These are phyloP conservation scores for Smallanthus sonchifolius DNA, from an alignment of 129 eudicot species.

Conservation along the genomic window DNA sequence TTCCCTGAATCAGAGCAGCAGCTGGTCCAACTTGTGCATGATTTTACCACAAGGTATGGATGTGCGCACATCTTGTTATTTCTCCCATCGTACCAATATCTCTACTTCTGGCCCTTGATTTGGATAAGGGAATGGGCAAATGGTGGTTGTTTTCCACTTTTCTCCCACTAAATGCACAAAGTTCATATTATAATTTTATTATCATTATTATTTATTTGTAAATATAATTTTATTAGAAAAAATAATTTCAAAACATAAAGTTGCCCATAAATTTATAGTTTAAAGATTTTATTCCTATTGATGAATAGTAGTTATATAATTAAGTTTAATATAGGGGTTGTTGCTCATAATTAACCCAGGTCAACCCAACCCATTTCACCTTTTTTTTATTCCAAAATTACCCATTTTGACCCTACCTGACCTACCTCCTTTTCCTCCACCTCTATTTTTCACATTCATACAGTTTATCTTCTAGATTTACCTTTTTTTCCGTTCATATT, in stretches of 20 bases:
- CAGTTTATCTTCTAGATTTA: background rate
- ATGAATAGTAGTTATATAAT: background rate
- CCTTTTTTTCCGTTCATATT: background rate
- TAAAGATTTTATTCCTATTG: background rate
- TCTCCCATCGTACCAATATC: constrained; percentile 10
- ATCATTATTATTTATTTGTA: background rate
- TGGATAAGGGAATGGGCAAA: background rate
- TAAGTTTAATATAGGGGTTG: background rate
- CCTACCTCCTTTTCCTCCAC: background rate
- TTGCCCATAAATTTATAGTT: background rate
- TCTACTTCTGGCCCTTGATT: background rate
- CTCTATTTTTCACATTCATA: background rate
- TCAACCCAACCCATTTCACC: background rate
- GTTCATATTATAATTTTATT: background rate
- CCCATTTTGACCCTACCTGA: background rate
- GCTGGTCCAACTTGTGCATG: constrained; percentile 60
- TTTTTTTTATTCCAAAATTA: background rate
- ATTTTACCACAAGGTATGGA: constrained; percentile 60
- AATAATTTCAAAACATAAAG: background rate
- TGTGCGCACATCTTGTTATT: constrained; percentile 11
- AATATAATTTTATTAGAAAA: background rate
- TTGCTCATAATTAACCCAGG: background rate
- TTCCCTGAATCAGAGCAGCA: constrained; percentile 88
- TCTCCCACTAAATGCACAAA: background rate
- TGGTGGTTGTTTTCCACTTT: background rate